Conservation (phyloP, 2,329 filamentous ascomycete genomes). For the Colletotrichum echinochloae region DNA sequence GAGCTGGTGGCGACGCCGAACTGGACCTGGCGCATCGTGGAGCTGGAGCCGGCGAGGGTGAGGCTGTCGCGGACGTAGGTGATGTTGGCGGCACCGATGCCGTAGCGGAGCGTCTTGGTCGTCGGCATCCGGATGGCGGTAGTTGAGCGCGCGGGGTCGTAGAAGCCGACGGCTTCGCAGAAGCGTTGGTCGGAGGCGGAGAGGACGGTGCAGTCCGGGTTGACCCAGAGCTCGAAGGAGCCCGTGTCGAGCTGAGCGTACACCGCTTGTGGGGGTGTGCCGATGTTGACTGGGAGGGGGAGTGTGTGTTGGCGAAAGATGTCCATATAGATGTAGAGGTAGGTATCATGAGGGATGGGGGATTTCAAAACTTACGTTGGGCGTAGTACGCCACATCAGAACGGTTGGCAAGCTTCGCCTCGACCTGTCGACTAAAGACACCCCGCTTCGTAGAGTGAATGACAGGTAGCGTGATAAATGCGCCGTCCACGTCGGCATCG, state of each 20-base stretch:
- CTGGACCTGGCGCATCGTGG: conserved; percentile 64
- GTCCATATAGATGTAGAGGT: neutral
- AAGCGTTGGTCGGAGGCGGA: conserved; percentile 55
- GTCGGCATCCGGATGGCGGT: conserved; percentile 50
- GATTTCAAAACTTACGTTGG: conserved; percentile 51
- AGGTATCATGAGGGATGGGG: neutral
- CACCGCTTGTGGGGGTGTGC: conserved; percentile 65
- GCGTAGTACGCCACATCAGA: conserved; percentile 67
- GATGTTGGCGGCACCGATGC: conserved; percentile 63
- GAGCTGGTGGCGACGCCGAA: conserved; percentile 72
- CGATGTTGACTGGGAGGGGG: conserved; percentile 55
- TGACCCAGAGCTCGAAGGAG: conserved; percentile 72
- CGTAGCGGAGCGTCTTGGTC: conserved; percentile 60
- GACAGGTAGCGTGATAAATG: conserved; percentile 47
- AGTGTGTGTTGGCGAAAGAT: conserved; percentile 1
- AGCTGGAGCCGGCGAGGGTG: conserved; percentile 52
- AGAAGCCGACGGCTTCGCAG: conserved; percentile 60
- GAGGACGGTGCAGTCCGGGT: conserved; percentile 67
- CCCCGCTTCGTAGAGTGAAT: conserved; percentile 47
- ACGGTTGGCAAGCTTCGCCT: conserved; percentile 61
- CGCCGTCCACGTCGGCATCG: conserved; percentile 35
- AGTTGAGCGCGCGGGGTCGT: conserved; percentile 57
- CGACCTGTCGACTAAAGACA: conserved; percentile 56
- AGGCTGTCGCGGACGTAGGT: conserved; percentile 63
- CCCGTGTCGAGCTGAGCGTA: conserved; percentile 70